These are phyloP conservation scores for Aspergillus chevalieri DNA, from an alignment of 2,329 filamentous ascomycete species.

Conservation along the genomic window DNA sequence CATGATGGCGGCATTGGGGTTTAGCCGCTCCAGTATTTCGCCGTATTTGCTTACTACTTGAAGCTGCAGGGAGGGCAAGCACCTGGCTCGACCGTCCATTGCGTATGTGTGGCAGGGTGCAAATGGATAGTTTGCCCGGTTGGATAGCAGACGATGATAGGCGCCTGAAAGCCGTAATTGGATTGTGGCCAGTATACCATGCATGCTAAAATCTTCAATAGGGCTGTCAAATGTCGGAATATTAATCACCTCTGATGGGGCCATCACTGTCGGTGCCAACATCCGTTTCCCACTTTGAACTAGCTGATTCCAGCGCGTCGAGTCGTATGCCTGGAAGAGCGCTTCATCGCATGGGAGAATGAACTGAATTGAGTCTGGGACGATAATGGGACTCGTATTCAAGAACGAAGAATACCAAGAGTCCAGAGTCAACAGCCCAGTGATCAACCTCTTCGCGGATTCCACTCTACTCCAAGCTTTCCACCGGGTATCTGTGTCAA, in stretches of 20 bases:
- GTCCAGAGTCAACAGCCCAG: constrained; percentile 42
- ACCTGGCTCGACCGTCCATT: constrained; percentile 43
- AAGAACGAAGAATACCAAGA: constrained; percentile 46
- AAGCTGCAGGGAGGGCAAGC: constrained; percentile 27
- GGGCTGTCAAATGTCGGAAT: constrained; percentile 28
- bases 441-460: constrained; percentile 46
- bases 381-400: constrained; percentile 42
- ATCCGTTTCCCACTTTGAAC: constrained; percentile 30
- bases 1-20: constrained; percentile 46
- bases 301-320: constrained; percentile 33
- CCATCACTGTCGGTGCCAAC: constrained; percentile 26
- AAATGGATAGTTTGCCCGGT: constrained; percentile 34
- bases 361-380: constrained; percentile 43
- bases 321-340: constrained; percentile 38
- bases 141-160: constrained; percentile 38
- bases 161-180: constrained; percentile 39
- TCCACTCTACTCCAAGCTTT: constrained; percentile 50
- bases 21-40: constrained; percentile 37
- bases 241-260: constrained; percentile 30
- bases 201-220: constrained; percentile 31
- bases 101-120: constrained; percentile 43
- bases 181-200: constrained; percentile 34
- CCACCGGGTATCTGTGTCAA: constrained; percentile 44
- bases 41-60: constrained; percentile 33
- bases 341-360: constrained; percentile 42